phyloP scores from a whole-genome alignment of 805 yeast genomes.

The Candida adriatica region DNA sequence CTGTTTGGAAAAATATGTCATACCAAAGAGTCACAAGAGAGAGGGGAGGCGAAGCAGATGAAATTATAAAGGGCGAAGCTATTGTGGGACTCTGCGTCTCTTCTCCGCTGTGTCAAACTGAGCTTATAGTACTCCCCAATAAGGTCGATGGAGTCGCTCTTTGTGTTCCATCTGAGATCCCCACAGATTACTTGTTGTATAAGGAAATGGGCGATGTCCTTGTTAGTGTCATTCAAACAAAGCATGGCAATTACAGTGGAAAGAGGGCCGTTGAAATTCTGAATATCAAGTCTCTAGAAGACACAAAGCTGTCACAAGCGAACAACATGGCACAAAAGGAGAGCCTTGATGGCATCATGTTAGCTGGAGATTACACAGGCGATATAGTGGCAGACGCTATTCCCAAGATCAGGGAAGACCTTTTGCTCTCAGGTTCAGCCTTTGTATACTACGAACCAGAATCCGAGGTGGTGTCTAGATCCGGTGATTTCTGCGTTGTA shows the following conservation, averaged over 20 bases:
- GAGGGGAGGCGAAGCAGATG: too few species aligned
- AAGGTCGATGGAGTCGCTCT: slow-evolving; percentile 99
- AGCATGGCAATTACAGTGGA: slow-evolving; percentile 86
- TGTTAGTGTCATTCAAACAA: slow-evolving; percentile 69
- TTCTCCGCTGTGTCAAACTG: too few species aligned
- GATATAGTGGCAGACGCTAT: slow-evolving; percentile 89
- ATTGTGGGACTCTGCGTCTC: too few species aligned
- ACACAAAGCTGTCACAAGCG: slow-evolving; percentile 38
- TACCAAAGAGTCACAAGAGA: too few species aligned
- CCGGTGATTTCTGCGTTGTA: slow-evolving; percentile 95
- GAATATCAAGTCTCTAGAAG: slow-evolving; percentile 94
- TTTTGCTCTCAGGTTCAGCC: slow-evolving; percentile 71
- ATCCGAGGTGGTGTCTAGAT: slow-evolving; percentile 79
- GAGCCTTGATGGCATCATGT: slow-evolving; percentile 83
- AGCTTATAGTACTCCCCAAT: slow-evolving; percentile 83
- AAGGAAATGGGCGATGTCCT: slow-evolving; percentile 82
- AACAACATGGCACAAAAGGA: slow-evolving; percentile 95
- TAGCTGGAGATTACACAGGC: slow-evolving; percentile 77
- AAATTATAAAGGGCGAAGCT: too few species aligned
- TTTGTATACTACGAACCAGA: slow-evolving; percentile 92
- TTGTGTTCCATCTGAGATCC: slow-evolving; percentile 97
- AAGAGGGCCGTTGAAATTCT: slow-evolving; percentile 74
- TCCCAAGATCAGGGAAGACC: slow-evolving; percentile 74
- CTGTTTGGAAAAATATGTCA: slow-evolving; percentile 98
- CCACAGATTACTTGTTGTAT: slow-evolving; percentile 94